Conservation (phyloP, 768 basidiomycete species). For the Clitopilus hobsonii region DNA sequence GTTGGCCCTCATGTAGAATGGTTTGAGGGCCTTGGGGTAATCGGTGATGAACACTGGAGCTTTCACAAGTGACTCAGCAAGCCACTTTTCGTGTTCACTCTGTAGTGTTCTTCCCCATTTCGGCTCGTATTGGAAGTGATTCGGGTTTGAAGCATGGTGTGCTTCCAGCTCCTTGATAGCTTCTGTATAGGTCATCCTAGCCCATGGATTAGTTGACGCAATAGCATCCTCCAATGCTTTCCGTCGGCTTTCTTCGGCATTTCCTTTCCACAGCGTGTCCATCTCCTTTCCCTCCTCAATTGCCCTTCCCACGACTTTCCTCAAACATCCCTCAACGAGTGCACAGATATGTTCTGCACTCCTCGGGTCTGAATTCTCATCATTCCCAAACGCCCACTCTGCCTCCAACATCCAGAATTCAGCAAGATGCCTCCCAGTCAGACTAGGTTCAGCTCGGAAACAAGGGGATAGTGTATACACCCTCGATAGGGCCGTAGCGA, state of each 20-base stretch:
- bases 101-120: slow-evolving; percentile 69
- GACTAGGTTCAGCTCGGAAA: slow-evolving; percentile 89
- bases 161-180: slow-evolving; percentile 58
- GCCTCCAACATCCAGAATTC: slow-evolving; percentile 99
- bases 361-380: slow-evolving; percentile 1
- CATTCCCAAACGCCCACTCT: slow-evolving; percentile 58
- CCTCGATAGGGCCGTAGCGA: slow-evolving; percentile 71
- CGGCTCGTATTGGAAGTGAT: slow-evolving; percentile 52
- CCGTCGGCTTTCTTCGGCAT: slow-evolving; percentile 25
- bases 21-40: slow-evolving; percentile 80
- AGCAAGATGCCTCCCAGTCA: slow-evolving; percentile 87
- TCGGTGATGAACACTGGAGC: slow-evolving; percentile 91
- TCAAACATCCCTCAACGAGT: slow-evolving; percentile 32
- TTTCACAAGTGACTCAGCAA: slow-evolving; percentile 61
- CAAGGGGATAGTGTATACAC: slow-evolving; percentile 92
- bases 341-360: slow-evolving; percentile 38
- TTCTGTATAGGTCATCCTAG: slow-evolving; percentile 72
- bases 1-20: slow-evolving; percentile 93
- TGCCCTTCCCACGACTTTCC: slow-evolving; percentile 17
- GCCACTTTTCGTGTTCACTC: slow-evolving; percentile 92
- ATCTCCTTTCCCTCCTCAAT: slow-evolving; percentile 16
- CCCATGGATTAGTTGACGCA: slow-evolving; percentile 42
- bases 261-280: slow-evolving; percentile 37
- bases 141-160: slow-evolving; percentile 21
- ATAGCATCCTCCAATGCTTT: slow-evolving; percentile 32